Evolutionary conservation across 352 stramenopile genomes (phyloP), one percentile per base, ranked within the genome.

Genomic region (Plasmopara muralis): DNA sequence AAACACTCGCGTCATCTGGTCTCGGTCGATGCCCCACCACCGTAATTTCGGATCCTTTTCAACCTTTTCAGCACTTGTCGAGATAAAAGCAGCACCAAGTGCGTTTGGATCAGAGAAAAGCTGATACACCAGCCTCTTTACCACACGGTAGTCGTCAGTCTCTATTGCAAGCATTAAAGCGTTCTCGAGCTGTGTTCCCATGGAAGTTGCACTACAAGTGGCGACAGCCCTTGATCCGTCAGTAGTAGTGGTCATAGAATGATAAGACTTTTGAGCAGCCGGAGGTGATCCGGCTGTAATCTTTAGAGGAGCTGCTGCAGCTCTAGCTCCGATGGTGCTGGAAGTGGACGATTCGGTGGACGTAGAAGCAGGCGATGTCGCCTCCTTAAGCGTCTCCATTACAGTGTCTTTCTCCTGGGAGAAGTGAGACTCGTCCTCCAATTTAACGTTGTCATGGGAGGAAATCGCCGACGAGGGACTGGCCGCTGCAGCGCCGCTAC

Each of bases 101-200:
- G 54, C 63, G 12, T 77, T 53, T 14, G 77, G 62, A 45, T 90
- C 71, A 8, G 80, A 90, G 49, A 90, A 90, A 6, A 81, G 62
- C 31, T 74, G 56, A 53, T 90, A 90, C 52, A 88, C 66, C 13
- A 88, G 53, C n/a, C 53, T 60, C 63, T 85, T 87, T 9, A 80
- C 74, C 12, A 65, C 58, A 34, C 68, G 58, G 34, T 80, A 83
- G 37, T 85, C 77, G 10, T 69, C 43, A 0, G 61, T 71, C 34
- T 77, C 59, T 0, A 35, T 62, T 6, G 74, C 77, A 0, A 68
- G 39, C 13, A 66, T 62, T 31, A 87, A 48, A 6, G 67, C 70
- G 9, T 66, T 53, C 41, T 81, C 66, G 16, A 87, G 55, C 39
- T 75, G 64, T 6, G 52, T 43, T 6, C 72, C 77, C 29, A 85